phyloP scores from a whole-genome alignment of 2,329 filamentous ascomycete species.

The Proliferodiscus dingleyae region DNA sequence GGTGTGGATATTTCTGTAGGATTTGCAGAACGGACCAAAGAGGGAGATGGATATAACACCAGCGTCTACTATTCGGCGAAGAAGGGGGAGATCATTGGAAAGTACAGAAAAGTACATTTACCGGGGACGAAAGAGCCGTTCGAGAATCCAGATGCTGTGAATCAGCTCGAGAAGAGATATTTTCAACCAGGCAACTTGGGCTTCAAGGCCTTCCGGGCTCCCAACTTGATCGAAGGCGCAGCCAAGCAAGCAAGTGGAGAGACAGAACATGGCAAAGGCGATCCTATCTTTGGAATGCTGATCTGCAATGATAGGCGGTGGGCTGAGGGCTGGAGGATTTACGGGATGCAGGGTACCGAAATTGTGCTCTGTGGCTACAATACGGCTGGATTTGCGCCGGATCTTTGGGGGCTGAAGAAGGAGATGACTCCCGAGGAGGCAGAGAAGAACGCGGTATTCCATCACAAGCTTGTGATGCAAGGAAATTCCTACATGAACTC shows the following conservation, averaged over 20 bases:
- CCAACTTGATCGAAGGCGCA: constrained; percentile 38
- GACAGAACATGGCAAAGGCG: constrained; percentile 33
- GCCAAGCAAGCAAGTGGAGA: constrained; percentile 31
- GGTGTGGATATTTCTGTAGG: constrained; percentile 48
- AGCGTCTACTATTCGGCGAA: constrained; percentile 46
- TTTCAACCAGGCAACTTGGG: constrained; percentile 49
- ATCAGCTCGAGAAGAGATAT: constrained; percentile 53
- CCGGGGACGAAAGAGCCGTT: constrained; percentile 49
- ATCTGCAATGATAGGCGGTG: constrained; percentile 53
- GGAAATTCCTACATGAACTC: constrained; percentile 49
- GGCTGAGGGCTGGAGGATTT: constrained; percentile 48
- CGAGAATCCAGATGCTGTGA: constrained; percentile 41
- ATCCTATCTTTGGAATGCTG: constrained; percentile 50
- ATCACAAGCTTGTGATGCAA: constrained; percentile 48
- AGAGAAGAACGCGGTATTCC: constrained; percentile 44
- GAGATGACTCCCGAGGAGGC: constrained; percentile 40
- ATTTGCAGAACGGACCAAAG: constrained; percentile 44
- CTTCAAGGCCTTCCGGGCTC: constrained; percentile 48
- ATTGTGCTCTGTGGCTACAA: constrained; percentile 47
- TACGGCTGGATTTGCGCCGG: constrained; percentile 44
- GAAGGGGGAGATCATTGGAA: constrained; percentile 39
- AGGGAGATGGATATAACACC: constrained; percentile 46
- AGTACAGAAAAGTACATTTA: constrained; percentile 52
- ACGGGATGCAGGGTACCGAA: constrained; percentile 47
- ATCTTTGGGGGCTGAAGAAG: constrained; percentile 39